Base-by-base conservation (phyloP, 352 stramenopile genomes). In the Aphanomyces cochlioides region DNA sequence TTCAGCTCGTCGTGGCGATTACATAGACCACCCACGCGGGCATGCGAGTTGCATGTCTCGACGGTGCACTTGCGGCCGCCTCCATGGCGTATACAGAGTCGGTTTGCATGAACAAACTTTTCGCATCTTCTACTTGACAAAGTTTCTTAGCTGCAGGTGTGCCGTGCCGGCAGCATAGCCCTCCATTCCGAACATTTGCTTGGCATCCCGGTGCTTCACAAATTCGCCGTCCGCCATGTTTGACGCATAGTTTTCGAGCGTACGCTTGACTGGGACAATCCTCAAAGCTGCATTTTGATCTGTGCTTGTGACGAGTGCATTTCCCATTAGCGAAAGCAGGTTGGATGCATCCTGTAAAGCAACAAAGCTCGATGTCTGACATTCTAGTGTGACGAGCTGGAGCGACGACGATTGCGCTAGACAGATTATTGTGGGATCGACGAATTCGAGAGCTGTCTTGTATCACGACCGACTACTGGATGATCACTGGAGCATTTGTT, bases 201-300 rank as follows among this genome's bases (percentile, higher is more conserved):
- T 12, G 17, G 36, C 60, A 67, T 6, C 47, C 47, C 12, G 19
- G 15, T 3, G 36, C 28, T 54, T 13, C 8, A 21, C 60, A 67
- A 28, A 34, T 37, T 8, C 8, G 60, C 34, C 36, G 50, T 5
- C 60, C 60, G 19, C 60, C 60, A 56, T 67, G 60, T 19, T 41
- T 19, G 17, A 67, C 60, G n/a, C 60, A 67, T 17, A 67, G 47
- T 37, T 67, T 54, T 37, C 60, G 60, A 41, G 60, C 60, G 47
- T 67, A 67, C 7, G 54, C 60, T 54, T 54, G 45, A 41, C 54
- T 67, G 60, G n/a, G 45, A 37, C 60, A 67, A 34, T 41, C 82
- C 66, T 88, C 80, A 19, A 92, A 80, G 66, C 89, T 83, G 56
- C 84, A 92, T 50, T 50, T 12, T 12, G 43, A n/a, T 50, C 43